phyloP scores from a whole-genome alignment of 1,284 basidiomycete species.

The Coniophora puteana region DNA sequence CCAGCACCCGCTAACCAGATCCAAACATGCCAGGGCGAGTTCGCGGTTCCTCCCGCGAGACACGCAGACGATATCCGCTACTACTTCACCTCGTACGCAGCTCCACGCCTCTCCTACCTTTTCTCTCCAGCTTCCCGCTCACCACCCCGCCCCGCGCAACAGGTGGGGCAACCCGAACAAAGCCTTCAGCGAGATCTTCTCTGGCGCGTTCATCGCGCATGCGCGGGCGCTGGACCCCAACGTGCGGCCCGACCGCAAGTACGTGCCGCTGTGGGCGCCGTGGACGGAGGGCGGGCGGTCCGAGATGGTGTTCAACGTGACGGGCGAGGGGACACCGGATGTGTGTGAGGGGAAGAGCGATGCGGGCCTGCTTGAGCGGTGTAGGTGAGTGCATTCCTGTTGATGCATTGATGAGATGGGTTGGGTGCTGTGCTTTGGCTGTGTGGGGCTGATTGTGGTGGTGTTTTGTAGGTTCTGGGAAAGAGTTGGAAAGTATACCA shows the following conservation, averaged over 20 bases:
- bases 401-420: too few species aligned
- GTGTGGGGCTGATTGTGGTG: too few species aligned
- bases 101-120: background rate
- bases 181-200: conserved; percentile 11
- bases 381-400: conserved; percentile 10
- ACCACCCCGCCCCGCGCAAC: too few species aligned
- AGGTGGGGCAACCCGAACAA: background rate
- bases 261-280: conserved; percentile 10
- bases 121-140: background rate
- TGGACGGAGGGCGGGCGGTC: conserved; percentile 3
- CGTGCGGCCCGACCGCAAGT: conserved; percentile 2
- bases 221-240: conserved; percentile 10
- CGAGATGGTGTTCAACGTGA: conserved; percentile 16
- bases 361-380: conserved; percentile 9
- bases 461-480: too few species aligned
- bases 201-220: conserved; percentile 7
- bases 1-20: background rate
- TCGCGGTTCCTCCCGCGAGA: background rate
- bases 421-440: too few species aligned
- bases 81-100: conserved; percentile 1
- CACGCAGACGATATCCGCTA: background rate
- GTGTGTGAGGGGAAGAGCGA: conserved; percentile 8
- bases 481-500: too few species aligned
- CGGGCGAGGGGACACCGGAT: conserved; percentile 3
- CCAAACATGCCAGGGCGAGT: conserved; percentile 1